Evolutionary conservation across 192 early-diverging fungal species (phyloP).

Genomic region (Linnemannia exigua): DNA sequence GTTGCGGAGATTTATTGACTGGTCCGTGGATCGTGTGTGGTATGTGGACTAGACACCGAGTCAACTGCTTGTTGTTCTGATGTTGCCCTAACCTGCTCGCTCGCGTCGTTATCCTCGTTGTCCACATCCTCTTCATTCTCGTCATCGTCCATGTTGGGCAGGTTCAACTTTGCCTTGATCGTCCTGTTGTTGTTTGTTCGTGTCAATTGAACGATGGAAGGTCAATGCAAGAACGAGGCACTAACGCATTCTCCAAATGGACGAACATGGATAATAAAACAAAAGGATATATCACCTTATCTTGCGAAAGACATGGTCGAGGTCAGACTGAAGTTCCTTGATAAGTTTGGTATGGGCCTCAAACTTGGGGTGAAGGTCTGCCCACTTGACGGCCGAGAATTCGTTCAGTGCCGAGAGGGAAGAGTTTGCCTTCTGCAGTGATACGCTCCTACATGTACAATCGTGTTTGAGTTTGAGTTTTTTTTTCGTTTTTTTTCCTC

Average conservation of each 20-base stretch:
- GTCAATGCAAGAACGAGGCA: no score
- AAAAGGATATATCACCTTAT: slow-evolving; percentile 54
- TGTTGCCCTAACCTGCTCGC: background rate
- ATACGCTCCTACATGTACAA: slow-evolving; percentile 26
- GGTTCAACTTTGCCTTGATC: slow-evolving; percentile 30
- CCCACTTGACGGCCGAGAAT: slow-evolving; percentile 68
- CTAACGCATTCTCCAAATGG: no score
- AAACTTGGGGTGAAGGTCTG: slow-evolving; percentile 63
- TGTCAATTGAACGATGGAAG: no score
- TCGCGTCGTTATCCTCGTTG: background rate
- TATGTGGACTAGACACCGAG: background rate
- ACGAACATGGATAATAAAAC: background rate
- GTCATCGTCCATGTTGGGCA: slow-evolving; percentile 32
- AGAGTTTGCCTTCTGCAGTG: slow-evolving; percentile 38
- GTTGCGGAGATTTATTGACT: background rate
- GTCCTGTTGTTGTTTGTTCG: background rate
- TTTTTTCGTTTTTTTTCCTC: no score
- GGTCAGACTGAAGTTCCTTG: slow-evolving; percentile 67
- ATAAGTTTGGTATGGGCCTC: slow-evolving; percentile 69
- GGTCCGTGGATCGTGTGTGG: background rate
- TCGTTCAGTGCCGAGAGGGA: slow-evolving; percentile 66
- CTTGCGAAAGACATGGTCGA: slow-evolving; percentile 70
- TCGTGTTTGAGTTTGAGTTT: no score
- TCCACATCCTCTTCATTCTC: slow-evolving; percentile 12
- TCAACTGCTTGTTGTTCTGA: background rate